Conservation (phyloP, 352 stramenopile genomes). For the Phytopythium vexans region DNA sequence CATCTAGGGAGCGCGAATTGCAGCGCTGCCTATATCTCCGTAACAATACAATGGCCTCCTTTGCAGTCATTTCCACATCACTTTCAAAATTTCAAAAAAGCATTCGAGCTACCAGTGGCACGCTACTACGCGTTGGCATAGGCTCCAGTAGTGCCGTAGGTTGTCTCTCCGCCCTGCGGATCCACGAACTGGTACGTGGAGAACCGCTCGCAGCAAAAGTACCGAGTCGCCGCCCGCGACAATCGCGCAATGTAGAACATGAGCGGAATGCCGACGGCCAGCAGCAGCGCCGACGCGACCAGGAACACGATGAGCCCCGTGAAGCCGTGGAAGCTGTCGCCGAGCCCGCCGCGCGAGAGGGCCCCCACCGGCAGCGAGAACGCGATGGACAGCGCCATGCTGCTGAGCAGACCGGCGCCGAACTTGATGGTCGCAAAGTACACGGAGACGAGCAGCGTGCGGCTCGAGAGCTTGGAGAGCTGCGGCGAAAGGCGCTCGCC, state of each 20-base stretch:
- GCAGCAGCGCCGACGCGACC: constrained; percentile 36
- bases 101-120: no score
- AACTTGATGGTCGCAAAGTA: constrained; percentile 73
- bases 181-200: constrained; percentile 40
- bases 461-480: constrained; percentile 37
- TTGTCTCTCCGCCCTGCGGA: constrained; percentile 10
- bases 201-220: constrained; percentile 70
- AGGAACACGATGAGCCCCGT: constrained; percentile 45
- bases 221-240: constrained; percentile 44
- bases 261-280: constrained; percentile 46
- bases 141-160: constrained; percentile 35
- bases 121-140: constrained; percentile 1
- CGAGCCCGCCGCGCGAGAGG: constrained; percentile 26
- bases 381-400: constrained; percentile 44
- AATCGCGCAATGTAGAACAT: constrained; percentile 49
- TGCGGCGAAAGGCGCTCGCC: constrained; percentile 49
- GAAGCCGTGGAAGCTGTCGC: constrained; percentile 37
- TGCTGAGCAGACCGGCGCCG: constrained; percentile 42
- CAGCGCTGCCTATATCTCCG: background rate
- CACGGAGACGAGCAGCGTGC: constrained; percentile 37
- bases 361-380: constrained; percentile 48
- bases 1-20: background rate
- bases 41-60: no score
- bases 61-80: background rate
- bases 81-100: background rate